Conservation (phyloP, 1,284 basidiomycete genomes). For the Apiotrichum gracile region DNA sequence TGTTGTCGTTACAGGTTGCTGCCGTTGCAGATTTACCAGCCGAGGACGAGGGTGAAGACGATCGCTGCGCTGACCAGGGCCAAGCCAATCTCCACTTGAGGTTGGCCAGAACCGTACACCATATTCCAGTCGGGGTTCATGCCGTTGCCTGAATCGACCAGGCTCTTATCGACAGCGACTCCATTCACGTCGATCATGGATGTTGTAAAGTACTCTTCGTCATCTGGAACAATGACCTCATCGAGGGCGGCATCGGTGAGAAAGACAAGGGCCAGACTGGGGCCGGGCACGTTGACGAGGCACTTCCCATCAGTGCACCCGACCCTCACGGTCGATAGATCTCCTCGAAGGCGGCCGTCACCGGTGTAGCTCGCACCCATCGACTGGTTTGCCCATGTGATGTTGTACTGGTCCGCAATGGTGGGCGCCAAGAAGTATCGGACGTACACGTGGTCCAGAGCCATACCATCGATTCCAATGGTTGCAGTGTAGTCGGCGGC, state of each 20-base stretch:
- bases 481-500: conserved; percentile 44
- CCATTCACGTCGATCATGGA: conserved; percentile 34
- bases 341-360: conserved; percentile 59
- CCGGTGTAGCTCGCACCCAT: conserved; percentile 59
- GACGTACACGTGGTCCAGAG: conserved; percentile 14
- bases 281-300: conserved; percentile 60
- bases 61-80: neutral
- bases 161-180: conserved; percentile 38
- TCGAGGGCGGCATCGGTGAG: conserved; percentile 52
- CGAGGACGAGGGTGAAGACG: neutral
- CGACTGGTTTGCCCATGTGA: conserved; percentile 68
- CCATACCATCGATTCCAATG: neutral
- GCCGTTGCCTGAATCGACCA: conserved; percentile 46
- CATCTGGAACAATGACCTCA: conserved; percentile 43
- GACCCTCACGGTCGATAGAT: conserved; percentile 53
- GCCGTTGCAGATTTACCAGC: too few relatives aligned
- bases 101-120: neutral
- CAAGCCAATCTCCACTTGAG: neutral
- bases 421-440: conserved; percentile 48
- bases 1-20: too few relatives aligned
- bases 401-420: conserved; percentile 61
- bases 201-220: conserved; percentile 53
- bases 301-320: conserved; percentile 57
- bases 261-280: conserved; percentile 67
- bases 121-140: neutral